A percentile compares a stretch with the other conserved stretches of the same genome.
Conservation (phyloP, 148 eudicot species). For the Chenopodium quinoa region DNA sequence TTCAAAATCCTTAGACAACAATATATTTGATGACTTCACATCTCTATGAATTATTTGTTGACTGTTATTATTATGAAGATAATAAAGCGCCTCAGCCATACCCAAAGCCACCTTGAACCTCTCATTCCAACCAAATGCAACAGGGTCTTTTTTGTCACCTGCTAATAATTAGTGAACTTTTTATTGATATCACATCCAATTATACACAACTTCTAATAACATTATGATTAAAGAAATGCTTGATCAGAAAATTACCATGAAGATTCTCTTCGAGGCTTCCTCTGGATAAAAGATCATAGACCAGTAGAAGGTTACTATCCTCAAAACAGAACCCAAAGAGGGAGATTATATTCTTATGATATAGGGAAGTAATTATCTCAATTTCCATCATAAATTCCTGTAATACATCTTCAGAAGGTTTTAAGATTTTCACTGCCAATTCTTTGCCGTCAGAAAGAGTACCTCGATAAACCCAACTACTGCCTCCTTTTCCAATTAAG, state of each 20-base stretch:
- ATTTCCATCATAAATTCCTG: slow-evolving; percentile 77
- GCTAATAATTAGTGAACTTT: slow-evolving; percentile 4
- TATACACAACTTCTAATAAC: slow-evolving; percentile 5
- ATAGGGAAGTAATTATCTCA: slow-evolving; percentile 69
- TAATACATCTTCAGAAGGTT: slow-evolving; percentile 57
- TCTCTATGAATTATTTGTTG: slow-evolving; percentile 85
- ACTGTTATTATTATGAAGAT: slow-evolving; percentile 56
- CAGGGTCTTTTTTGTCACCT: slow-evolving; percentile 49
- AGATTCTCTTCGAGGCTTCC: slow-evolving; percentile 96
- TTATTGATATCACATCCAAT: background rate
- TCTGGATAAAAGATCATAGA: slow-evolving; percentile 77
- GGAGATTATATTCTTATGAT: slow-evolving; percentile 78
- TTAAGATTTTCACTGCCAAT: slow-evolving; percentile 82
- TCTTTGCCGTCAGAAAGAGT: slow-evolving; percentile 70
- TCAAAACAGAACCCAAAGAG: slow-evolving; percentile 86
- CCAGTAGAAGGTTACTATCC: slow-evolving; percentile 63
- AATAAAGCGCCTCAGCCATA: slow-evolving; percentile 77
- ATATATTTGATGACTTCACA: slow-evolving; percentile 90
- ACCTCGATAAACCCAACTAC: slow-evolving; percentile 80
- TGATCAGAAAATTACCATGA: slow-evolving; percentile 53
- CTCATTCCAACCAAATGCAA: slow-evolving; percentile 66
- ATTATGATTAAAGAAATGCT: background rate
- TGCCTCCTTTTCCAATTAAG: slow-evolving; percentile 92
- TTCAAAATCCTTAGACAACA: slow-evolving; percentile 83
- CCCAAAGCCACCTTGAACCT: slow-evolving; percentile 89